These are phyloP conservation scores for Candida xyloterini DNA, from an alignment of 805 yeast genomes.

Conservation along the genomic window DNA sequence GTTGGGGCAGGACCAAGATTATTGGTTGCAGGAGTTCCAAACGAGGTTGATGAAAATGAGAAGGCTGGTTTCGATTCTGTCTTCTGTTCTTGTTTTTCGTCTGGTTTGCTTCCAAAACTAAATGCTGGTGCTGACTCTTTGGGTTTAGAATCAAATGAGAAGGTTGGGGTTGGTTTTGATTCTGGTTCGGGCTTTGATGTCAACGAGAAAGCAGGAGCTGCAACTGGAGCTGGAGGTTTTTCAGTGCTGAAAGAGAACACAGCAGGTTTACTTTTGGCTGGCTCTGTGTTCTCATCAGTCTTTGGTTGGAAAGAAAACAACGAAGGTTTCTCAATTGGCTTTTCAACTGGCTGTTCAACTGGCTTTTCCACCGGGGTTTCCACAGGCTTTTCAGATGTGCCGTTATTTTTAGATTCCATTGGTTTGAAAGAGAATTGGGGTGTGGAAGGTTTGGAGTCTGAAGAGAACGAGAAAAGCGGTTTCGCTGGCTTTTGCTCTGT, in stretches of 20 bases:
- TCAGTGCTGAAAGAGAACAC: too few relatives aligned
- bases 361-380: too few relatives aligned
- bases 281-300: too few relatives aligned
- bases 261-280: too few relatives aligned
- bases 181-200: background rate
- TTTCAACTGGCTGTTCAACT: too few relatives aligned
- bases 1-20: slow-evolving; percentile 1
- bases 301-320: too few relatives aligned
- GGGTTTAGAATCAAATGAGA: background rate
- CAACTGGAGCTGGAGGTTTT: too few relatives aligned
- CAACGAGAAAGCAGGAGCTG: background rate
- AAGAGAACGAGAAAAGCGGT: too few relatives aligned
- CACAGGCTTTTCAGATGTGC: too few relatives aligned
- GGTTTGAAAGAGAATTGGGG: background rate
- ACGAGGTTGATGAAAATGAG: background rate
- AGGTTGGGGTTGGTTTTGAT: background rate
- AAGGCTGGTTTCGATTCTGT: background rate
- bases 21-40: background rate
- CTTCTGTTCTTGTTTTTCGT: background rate
- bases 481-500: background rate
- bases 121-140: slow-evolving; percentile 8
- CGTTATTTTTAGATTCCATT: background rate
- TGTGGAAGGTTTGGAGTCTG: too few relatives aligned
- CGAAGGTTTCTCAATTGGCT: too few relatives aligned
- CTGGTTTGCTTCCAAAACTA: slow-evolving; percentile 10